Percentiles rank a stretch among this genome's conserved stretches.
phyloP scores from a whole-genome alignment of 1,284 basidiomycete species.

The Pisolithus thermaeus region DNA sequence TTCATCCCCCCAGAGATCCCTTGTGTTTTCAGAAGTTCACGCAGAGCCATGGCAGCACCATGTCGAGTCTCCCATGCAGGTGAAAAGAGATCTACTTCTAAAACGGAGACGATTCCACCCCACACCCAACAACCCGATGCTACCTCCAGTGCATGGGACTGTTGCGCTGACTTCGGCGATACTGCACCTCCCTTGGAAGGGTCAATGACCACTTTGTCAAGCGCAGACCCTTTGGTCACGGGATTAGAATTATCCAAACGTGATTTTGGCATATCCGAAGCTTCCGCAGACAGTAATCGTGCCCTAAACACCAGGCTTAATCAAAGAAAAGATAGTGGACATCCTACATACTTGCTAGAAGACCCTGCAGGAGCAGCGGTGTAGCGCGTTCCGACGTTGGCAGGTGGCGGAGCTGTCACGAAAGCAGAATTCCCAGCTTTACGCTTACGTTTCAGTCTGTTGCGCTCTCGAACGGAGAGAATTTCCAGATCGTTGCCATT shows the following conservation, averaged over 20 bases:
- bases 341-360: conserved; percentile 50
- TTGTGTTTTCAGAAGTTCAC: conserved; percentile 85
- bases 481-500: conserved; percentile 42
- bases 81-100: conserved; percentile 85
- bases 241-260: conserved; percentile 54
- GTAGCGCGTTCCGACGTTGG: conserved; percentile 50
- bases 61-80: conserved; percentile 93
- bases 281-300: conserved; percentile 59
- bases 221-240: conserved; percentile 25
- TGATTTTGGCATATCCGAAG: conserved; percentile 40
- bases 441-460: conserved; percentile 86
- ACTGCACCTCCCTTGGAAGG: conserved; percentile 78
- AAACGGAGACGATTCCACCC: conserved; percentile 76
- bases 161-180: conserved; percentile 65
- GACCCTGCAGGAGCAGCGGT: conserved; percentile 47
- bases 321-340: neutral
- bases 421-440: conserved; percentile 80
- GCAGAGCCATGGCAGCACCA: conserved; percentile 87
- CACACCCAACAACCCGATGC: conserved; percentile 82
- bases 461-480: conserved; percentile 82
- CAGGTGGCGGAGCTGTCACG: conserved; percentile 57
- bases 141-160: conserved; percentile 70
- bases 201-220: conserved; percentile 69
- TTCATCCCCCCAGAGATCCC: conserved; percentile 80
- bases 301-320: conserved; percentile 40